A percentile compares a stretch with the other conserved stretches of the same genome.
Conservation (phyloP, 2,329 filamentous ascomycete species). For the Dactylonectria macrodidyma region DNA sequence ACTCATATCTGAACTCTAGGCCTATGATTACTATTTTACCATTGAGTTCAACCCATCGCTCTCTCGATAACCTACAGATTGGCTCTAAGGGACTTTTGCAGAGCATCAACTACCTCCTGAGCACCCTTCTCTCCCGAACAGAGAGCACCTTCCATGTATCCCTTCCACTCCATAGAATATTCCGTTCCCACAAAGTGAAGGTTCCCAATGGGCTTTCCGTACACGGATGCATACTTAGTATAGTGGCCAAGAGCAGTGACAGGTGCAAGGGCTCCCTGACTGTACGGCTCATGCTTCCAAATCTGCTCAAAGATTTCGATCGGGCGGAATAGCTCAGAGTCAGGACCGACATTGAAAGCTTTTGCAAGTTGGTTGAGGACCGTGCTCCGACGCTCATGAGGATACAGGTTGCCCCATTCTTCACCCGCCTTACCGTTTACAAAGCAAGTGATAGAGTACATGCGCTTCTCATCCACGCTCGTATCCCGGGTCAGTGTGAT, state of each 20-base stretch:
- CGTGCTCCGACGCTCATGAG: slow-evolving; percentile 46
- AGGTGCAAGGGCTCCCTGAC: slow-evolving; percentile 53
- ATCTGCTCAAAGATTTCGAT: slow-evolving; percentile 52
- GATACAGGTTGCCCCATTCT: slow-evolving; percentile 51
- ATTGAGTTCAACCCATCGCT: accelerated
- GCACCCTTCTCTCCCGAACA: slow-evolving; percentile 60
- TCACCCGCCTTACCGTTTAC: slow-evolving; percentile 55
- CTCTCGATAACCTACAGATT: slow-evolving; percentile 26
- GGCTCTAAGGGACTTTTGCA: slow-evolving; percentile 25
- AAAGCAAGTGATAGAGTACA: slow-evolving; percentile 59
- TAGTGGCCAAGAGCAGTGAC: slow-evolving; percentile 51
- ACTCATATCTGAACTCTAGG: background rate
- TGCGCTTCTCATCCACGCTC: slow-evolving; percentile 48
- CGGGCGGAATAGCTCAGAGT: slow-evolving; percentile 42
- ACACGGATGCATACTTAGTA: slow-evolving; percentile 45
- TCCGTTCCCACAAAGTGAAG: slow-evolving; percentile 67
- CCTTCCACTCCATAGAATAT: slow-evolving; percentile 63
- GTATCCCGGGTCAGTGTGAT: slow-evolving; percentile 58
- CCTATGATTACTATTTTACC: background rate
- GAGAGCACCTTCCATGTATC: slow-evolving; percentile 67
- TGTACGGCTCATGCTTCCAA: slow-evolving; percentile 53
- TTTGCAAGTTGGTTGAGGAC: slow-evolving; percentile 54
- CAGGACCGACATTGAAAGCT: slow-evolving; percentile 43
- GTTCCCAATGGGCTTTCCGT: slow-evolving; percentile 54
- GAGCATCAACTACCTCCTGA: slow-evolving; percentile 54